Base-by-base conservation (phyloP, 352 stramenopile species). In the Pythium biforme region DNA sequence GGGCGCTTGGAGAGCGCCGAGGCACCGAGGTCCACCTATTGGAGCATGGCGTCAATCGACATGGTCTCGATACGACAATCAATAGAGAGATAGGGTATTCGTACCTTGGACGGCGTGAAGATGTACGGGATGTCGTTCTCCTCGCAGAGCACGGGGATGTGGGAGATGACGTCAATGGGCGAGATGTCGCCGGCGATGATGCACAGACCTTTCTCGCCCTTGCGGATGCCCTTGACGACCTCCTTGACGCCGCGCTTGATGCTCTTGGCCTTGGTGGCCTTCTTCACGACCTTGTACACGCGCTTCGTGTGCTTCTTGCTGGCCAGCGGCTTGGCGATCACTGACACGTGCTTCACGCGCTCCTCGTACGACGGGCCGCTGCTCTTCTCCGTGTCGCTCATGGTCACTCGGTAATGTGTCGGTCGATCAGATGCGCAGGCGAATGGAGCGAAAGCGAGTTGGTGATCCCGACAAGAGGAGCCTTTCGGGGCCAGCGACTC, bases 111-210 rank as follows among this genome's bases (percentile, higher is more conserved):
- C 12, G 94, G 93, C 25, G 98, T 98, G 77, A 99, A 99, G 50
- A 99, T 86, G 84, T 99, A 99, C 22, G 96, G 94, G 50, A 99
- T 97, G 70, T 98, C 89, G 69, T 98, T 92, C 79, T 99, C 97
- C 75, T 99, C 98, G 65, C 98, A 98, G 48, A 99, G 79, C 57
- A 99, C 84, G 15, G 98, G 97, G 55, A 99, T 90, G 88, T 99
- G 98, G 62, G 91, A 98, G 68, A 99, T 98, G n/a, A 99, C 98
- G 74, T 99, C 98, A 40, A 99, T 92, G n/a, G 98, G 98, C 62
- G 93, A 99, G 66, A 99, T 99, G 84, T 99, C 98, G 39, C 97
- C 98, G 3, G 98, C 98, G 48, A 99, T 96, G 58, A 99, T 90
- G 68, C 96, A 98, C 43, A 99, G 69, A 46, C 98, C 98, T 74